These are phyloP conservation scores for Carex parvula DNA, from an alignment of 176 grass and related monocot genomes.

Conservation along the genomic window DNA sequence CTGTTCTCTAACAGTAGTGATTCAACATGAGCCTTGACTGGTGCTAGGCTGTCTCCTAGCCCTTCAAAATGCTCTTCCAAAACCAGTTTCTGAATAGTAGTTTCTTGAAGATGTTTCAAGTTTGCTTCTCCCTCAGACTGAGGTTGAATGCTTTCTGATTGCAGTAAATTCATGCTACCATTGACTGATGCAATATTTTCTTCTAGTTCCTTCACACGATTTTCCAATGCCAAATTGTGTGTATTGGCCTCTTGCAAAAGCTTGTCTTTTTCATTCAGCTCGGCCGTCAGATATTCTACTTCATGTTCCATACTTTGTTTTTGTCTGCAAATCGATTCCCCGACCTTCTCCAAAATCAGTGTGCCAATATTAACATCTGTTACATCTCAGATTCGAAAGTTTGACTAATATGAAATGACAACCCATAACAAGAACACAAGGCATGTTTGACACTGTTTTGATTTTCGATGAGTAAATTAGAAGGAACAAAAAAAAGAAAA, in stretches of 20 bases:
- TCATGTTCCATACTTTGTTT: background rate
- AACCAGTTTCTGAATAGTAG: background rate
- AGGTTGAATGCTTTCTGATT: constrained; percentile 6
- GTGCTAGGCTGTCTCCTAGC: constrained; percentile 7
- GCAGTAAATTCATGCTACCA: background rate
- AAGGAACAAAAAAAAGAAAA: background rate
- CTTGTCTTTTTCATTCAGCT: constrained; percentile 2
- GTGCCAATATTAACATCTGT: constrained; percentile 1
- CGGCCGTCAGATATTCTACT: background rate
- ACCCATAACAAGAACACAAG: background rate
- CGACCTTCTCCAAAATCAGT: constrained; percentile 11
- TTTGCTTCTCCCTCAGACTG: background rate
- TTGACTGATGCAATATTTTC: background rate
- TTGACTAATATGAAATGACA: background rate
- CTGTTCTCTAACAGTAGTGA: constrained; percentile 24
- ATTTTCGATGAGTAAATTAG: background rate
- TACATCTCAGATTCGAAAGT: background rate
- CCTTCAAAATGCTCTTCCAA: background rate
- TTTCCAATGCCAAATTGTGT: background rate
- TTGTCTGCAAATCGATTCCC: background rate
- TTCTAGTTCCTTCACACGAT: background rate
- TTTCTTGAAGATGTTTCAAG: background rate
- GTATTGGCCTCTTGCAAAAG: background rate
- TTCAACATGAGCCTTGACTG: constrained; percentile 6
- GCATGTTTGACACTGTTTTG: background rate